Evolutionary conservation across 2,329 filamentous ascomycete genomes (phyloP).

Genomic region (Phialophora chinensis): DNA sequence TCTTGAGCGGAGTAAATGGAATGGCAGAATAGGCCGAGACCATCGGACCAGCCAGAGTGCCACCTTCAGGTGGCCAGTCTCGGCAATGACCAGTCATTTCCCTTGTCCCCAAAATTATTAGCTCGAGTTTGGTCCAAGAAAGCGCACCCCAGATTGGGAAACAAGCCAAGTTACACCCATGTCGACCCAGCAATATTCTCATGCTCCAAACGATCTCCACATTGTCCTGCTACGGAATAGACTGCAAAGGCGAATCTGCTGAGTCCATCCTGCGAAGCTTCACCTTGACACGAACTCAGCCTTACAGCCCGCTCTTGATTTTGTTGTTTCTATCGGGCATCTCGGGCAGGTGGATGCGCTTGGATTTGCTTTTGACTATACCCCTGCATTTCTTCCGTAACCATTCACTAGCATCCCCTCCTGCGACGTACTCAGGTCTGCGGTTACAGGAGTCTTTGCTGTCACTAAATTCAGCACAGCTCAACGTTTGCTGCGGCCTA

Average conservation of each 20-base stretch:
- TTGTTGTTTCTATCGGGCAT: not conserved
- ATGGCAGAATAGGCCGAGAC: not conserved
- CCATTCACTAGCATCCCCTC: not conserved
- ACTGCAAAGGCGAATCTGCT: conserved; percentile 1
- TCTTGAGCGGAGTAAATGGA: not conserved
- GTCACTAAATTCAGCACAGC: not conserved
- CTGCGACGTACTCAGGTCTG: not conserved
- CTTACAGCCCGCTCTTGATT: conserved; percentile 11
- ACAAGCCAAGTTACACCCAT: conserved; percentile 2
- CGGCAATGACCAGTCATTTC: not conserved
- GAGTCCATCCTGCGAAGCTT: not conserved
- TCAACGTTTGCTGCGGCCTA: conserved; percentile 8
- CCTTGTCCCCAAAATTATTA: not conserved
- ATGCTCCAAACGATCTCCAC: conserved; percentile 8
- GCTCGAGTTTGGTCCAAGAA: conserved; percentile 12
- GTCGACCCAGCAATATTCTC: conserved; percentile 9
- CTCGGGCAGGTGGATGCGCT: not conserved
- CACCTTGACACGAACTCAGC: conserved; percentile 10
- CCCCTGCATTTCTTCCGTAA: conserved; percentile 9
- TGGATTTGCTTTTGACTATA: conserved; percentile 2
- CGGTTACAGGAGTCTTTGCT: not conserved
- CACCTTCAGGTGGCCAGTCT: not conserved
- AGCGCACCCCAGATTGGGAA: conserved; percentile 19
- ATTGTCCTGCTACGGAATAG: not conserved
- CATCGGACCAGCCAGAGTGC: not conserved